Conservation (phyloP, 2,329 filamentous ascomycete genomes). For the Colletotrichum sp. region DNA sequence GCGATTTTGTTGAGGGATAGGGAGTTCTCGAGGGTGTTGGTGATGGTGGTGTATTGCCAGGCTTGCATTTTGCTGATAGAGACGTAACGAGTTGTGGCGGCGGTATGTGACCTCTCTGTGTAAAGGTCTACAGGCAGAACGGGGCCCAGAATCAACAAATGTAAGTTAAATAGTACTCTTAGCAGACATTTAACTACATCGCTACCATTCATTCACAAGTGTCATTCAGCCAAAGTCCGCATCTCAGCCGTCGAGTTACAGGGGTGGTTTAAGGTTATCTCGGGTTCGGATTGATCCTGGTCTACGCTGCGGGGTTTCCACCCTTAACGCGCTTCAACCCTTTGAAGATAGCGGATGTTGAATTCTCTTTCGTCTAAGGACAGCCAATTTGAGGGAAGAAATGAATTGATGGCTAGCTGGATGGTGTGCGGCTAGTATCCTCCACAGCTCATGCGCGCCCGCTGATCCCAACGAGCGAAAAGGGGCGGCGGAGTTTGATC, state of each 20-base stretch:
- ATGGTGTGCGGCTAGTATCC: neutral
- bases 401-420: neutral
- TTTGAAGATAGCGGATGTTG: no score
- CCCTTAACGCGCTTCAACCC: neutral
- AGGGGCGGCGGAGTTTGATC: neutral
- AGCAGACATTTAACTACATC: no score
- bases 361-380: no score
- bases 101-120: no score
- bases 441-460: neutral
- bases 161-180: no score
- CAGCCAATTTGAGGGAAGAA: neutral
- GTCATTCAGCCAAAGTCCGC: neutral
- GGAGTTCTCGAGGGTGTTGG: neutral
- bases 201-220: no score
- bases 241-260: fast-evolving
- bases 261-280: neutral
- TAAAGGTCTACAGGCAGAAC: no score
- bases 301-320: fast-evolving
- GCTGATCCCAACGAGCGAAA: fast-evolving
- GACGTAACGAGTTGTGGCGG: no score
- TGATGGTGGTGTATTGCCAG: conserved; percentile 7
- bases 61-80: neutral
- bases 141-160: no score
- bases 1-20: neutral
- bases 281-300: neutral